Evolutionary conservation across 2,329 filamentous ascomycete genomes (phyloP).

Genomic region (Claviceps sp.): DNA sequence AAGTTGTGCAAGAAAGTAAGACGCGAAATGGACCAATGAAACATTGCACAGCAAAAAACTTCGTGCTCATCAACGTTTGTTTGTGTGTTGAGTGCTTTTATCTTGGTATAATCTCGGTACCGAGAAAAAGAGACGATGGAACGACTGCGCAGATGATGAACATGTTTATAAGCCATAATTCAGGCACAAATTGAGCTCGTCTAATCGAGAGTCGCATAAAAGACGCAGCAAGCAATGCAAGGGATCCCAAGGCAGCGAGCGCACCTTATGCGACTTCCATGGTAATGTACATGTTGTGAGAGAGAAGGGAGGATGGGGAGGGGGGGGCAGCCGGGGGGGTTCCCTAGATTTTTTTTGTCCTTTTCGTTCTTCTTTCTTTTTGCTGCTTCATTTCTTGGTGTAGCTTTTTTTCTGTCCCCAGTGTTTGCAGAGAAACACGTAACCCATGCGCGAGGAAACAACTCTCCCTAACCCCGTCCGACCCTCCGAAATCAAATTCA

Average conservation of each 20-base stretch:
- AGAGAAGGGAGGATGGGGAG: no score
- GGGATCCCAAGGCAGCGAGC: slow-evolving; percentile 18
- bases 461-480: not conserved
- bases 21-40: no score
- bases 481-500: not conserved
- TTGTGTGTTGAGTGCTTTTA: no score
- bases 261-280: slow-evolving; percentile 31
- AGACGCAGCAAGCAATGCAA: slow-evolving; percentile 19
- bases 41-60: no score
- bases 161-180: slow-evolving; percentile 17
- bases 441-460: not conserved
- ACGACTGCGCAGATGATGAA: slow-evolving; percentile 17
- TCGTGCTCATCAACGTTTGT: no score
- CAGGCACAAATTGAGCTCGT: slow-evolving; percentile 21
- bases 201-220: slow-evolving; percentile 19
- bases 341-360: not conserved
- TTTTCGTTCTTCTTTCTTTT: not conserved
- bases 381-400: not conserved
- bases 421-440: slow-evolving; percentile 1
- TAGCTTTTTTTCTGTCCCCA: slow-evolving; percentile 1
- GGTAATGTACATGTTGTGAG: slow-evolving; percentile 41
- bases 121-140: slow-evolving; percentile 7
- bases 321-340: not conserved
- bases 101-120: no score
- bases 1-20: no score